phyloP scores from a whole-genome alignment of 2,329 filamentous ascomycete species.

The Plectosphaerella cucumerina region DNA sequence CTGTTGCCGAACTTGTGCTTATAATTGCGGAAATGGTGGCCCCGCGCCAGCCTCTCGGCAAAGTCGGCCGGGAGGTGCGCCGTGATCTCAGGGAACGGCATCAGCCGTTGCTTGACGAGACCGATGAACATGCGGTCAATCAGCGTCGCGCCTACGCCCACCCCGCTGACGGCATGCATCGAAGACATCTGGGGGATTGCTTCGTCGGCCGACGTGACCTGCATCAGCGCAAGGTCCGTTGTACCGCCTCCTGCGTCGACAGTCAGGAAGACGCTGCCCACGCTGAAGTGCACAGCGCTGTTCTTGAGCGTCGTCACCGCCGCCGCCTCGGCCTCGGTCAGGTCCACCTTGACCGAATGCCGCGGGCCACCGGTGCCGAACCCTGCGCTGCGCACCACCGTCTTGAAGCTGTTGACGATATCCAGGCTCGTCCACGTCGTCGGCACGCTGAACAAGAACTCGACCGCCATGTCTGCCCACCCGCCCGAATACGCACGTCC shows the following conservation, averaged over 20 bases:
- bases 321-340: constrained; percentile 45
- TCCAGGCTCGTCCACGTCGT: constrained; percentile 50
- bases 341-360: constrained; percentile 35
- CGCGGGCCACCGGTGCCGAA: constrained; percentile 38
- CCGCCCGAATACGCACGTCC: constrained; percentile 29
- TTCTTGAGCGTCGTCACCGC: constrained; percentile 42
- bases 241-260: constrained; percentile 43
- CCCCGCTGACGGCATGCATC: constrained; percentile 35
- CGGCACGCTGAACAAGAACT: constrained; percentile 54
- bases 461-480: constrained; percentile 41
- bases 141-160: constrained; percentile 40
- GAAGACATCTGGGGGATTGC: constrained; percentile 25
- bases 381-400: constrained; percentile 40
- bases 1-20: constrained; percentile 40
- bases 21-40: constrained; percentile 31
- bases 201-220: constrained; percentile 25
- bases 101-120: constrained; percentile 31
- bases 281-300: constrained; percentile 29
- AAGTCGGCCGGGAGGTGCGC: constrained; percentile 29
- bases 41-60: constrained; percentile 29
- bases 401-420: constrained; percentile 47
- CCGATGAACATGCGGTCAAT: constrained; percentile 38
- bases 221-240: constrained; percentile 40
- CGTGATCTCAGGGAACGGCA: constrained; percentile 27
- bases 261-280: constrained; percentile 35